phyloP scores from a whole-genome alignment of 83 land plant genomes.

The Picea engelmannii region DNA sequence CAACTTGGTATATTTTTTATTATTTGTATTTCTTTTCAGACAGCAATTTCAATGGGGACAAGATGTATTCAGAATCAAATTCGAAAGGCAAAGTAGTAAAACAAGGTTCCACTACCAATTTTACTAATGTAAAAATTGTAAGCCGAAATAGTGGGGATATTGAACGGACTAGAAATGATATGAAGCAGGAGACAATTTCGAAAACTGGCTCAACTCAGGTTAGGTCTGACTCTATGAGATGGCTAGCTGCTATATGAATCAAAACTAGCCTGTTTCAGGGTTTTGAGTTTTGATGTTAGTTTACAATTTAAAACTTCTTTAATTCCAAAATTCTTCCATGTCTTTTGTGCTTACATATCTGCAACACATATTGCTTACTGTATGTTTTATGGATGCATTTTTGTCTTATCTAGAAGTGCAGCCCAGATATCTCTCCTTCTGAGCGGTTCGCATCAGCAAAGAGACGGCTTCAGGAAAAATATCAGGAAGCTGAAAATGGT shows the following conservation, averaged over 20 bases:
- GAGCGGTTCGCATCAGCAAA: slow-evolving; percentile 4
- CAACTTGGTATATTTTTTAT: not conserved
- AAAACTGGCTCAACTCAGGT: slow-evolving; percentile 13
- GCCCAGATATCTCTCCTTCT: not conserved
- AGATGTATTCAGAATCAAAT: not conserved
- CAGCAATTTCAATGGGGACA: not conserved
- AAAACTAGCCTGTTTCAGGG: not conserved
- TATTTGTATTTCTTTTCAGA: slow-evolving; percentile 1
- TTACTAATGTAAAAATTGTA: not conserved
- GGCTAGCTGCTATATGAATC: not conserved
- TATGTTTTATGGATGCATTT: not conserved
- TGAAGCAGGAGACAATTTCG: slow-evolving; percentile 10
- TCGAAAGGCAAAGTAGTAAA: not conserved
- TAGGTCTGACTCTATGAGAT: not conserved
- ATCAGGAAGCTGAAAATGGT: slow-evolving; percentile 15
- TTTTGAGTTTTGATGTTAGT: not conserved
- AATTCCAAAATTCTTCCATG: not conserved
- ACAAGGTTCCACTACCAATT: not conserved
- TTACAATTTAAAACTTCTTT: not conserved
- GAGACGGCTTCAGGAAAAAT: slow-evolving; percentile 11
- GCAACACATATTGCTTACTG: not conserved
- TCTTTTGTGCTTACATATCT: not conserved
- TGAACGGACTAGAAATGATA: not conserved
- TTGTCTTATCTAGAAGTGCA: not conserved
- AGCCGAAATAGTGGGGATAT: not conserved